A percentile compares a stretch with the other conserved stretches of the same genome.
Evolutionary conservation across 805 yeast species (phyloP).

Genomic region (Teunomyces tritomae): DNA sequence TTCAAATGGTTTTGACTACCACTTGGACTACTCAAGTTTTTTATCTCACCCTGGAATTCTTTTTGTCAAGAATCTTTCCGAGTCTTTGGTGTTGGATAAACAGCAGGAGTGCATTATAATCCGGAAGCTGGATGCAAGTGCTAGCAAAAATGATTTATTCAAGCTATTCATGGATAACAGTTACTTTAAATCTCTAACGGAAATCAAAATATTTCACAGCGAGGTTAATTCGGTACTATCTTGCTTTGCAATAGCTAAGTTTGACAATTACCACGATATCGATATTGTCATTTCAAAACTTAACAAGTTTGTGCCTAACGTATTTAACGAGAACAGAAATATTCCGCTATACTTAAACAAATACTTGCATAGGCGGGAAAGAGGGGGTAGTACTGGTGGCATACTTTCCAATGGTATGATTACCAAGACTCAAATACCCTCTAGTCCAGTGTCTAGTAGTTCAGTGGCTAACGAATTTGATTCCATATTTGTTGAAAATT

Average conservation of each 20-base stretch:
- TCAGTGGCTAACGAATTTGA: constrained; percentile 13
- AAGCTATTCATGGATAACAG: constrained; percentile 18
- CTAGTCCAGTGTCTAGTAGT: constrained; percentile 7
- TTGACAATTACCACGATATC: constrained; percentile 33
- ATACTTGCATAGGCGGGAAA: constrained; percentile 63
- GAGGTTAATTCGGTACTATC: not conserved
- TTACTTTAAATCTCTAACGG: constrained; percentile 17
- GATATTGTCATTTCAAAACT: constrained; percentile 22
- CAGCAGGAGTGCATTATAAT: not conserved
- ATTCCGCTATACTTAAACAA: constrained; percentile 52
- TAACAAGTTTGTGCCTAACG: constrained; percentile 16
- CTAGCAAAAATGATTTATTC: constrained; percentile 26
- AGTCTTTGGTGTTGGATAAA: constrained; percentile 23
- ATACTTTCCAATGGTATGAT: not conserved
- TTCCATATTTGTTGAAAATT: constrained; percentile 38
- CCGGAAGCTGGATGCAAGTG: constrained; percentile 4
- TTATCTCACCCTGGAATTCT: constrained; percentile 58
- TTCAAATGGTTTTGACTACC: constrained; percentile 1
- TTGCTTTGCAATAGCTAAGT: constrained; percentile 29
- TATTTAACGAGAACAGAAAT: constrained; percentile 27
- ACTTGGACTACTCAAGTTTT: constrained; percentile 27
- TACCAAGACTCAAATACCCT: constrained; percentile 7
- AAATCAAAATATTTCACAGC: constrained; percentile 21
- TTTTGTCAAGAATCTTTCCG: constrained; percentile 50
- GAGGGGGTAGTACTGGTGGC: constrained; percentile 18